Evolutionary conservation across 192 early-diverging fungal species (phyloP).

Genomic region (Coemansia erecta): DNA sequence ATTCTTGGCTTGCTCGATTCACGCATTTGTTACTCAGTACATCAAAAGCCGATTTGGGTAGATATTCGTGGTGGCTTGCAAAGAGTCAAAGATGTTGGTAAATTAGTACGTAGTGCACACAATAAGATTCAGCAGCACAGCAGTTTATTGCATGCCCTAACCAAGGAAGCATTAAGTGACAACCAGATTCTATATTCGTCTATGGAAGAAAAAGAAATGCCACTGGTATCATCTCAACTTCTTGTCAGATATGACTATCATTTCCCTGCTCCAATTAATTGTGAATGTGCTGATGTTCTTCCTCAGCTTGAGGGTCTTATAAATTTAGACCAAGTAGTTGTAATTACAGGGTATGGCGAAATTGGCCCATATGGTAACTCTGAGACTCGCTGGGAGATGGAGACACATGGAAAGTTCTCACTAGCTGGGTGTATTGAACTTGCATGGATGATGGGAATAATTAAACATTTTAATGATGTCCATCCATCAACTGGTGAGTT

Average conservation of each 20-base stretch:
- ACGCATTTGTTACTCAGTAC: conserved; percentile 63
- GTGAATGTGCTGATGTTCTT: conserved; percentile 52
- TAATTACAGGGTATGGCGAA: conserved; percentile 86
- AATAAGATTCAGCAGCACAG: neutral
- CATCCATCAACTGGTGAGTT: conserved; percentile 22
- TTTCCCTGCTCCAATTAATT: conserved; percentile 51
- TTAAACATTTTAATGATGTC: conserved; percentile 28
- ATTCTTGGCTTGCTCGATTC: conserved; percentile 83
- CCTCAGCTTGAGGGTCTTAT: conserved; percentile 65
- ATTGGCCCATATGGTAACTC: conserved; percentile 86
- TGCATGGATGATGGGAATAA: conserved; percentile 92
- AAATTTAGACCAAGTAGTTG: conserved; percentile 84
- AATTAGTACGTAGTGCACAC: neutral
- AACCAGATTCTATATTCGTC: neutral
- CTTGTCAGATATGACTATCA: conserved; percentile 84
- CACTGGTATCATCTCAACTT: conserved; percentile 39
- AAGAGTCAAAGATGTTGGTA: conserved; percentile 47
- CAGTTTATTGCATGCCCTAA: neutral
- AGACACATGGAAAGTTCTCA: conserved; percentile 61
- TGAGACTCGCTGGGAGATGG: conserved; percentile 93
- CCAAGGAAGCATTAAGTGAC: conserved; percentile 5
- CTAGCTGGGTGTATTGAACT: conserved; percentile 76
- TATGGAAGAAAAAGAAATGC: neutral
- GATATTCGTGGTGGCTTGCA: conserved; percentile 86
- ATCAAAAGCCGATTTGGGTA: conserved; percentile 78